Conservation (phyloP, 2,329 filamentous ascomycete species). For the Penicillium janthinellum region DNA sequence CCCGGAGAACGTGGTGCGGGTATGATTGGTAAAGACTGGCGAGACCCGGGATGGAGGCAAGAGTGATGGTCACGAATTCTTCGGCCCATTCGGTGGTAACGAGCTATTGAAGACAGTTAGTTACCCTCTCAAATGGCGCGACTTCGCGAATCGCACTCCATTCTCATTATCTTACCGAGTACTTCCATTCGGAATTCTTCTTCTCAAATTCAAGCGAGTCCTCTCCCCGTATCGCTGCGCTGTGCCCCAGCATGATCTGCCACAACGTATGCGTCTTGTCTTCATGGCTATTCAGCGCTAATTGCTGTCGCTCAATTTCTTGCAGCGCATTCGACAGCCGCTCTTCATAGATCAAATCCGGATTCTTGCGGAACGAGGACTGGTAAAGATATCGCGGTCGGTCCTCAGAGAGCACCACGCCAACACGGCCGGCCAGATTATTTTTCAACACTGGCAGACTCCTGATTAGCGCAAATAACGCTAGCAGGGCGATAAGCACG, state of each 20-base stretch:
- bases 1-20: constrained; percentile 52
- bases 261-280: constrained; percentile 28
- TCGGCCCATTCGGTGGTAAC: constrained; percentile 31
- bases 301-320: constrained; percentile 23
- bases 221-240: constrained; percentile 15
- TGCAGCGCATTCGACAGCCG: constrained; percentile 27
- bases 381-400: constrained; percentile 31
- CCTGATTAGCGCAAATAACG: constrained; percentile 13
- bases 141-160: neutral
- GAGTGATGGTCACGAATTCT: constrained; percentile 28
- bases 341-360: constrained; percentile 33
- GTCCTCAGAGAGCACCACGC: constrained; percentile 2
- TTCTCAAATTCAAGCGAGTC: constrained; percentile 33
- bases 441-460: constrained; percentile 12
- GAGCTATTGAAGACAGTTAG: constrained; percentile 22
- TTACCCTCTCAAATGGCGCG: neutral
- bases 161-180: constrained; percentile 22
- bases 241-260: constrained; percentile 33
- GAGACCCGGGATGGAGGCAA: constrained; percentile 32
- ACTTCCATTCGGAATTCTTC: constrained; percentile 33
- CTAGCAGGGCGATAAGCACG: constrained; percentile 6
- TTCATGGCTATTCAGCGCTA: constrained; percentile 12
- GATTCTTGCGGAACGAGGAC: constrained; percentile 32
- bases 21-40: constrained; percentile 32
- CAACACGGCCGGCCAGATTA: constrained; percentile 2